Evolutionary conservation across 2,329 filamentous ascomycete species (phyloP).

Genomic region (Colletotrichum scovillei): DNA sequence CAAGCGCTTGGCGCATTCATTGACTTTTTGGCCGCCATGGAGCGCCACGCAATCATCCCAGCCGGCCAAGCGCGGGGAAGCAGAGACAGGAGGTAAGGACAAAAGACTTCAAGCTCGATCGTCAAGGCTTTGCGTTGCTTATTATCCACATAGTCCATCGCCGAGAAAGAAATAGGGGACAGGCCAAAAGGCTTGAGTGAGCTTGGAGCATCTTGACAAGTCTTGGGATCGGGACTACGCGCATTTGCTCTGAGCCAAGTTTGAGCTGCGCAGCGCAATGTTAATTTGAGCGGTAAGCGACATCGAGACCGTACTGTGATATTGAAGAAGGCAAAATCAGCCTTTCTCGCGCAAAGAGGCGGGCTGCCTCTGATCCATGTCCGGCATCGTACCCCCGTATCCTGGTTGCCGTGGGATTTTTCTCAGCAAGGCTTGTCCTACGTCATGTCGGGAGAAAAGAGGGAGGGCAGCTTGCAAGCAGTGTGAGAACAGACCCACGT

Average conservation of each 20-base stretch:
- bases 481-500: conserved; percentile 11
- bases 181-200: conserved; percentile 34
- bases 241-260: too few relatives aligned
- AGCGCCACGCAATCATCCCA: conserved; percentile 5
- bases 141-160: conserved; percentile 21
- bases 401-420: neutral
- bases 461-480: conserved; percentile 28
- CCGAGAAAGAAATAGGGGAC: conserved; percentile 12
- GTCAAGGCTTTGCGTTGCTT: conserved; percentile 21
- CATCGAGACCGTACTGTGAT: neutral
- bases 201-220: conserved; percentile 27
- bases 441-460: conserved; percentile 28
- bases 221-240: neutral
- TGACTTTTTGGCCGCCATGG: conserved; percentile 10
- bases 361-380: conserved; percentile 8
- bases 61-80: conserved; percentile 3
- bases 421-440: conserved; percentile 22
- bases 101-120: conserved; percentile 28
- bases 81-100: conserved; percentile 18
- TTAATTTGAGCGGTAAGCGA: neutral
- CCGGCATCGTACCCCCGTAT: conserved; percentile 15
- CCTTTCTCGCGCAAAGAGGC: neutral
- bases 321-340: neutral
- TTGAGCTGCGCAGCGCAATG: too few relatives aligned
- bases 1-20: conserved; percentile 30